Conservation (phyloP, 768 basidiomycete species). For the Dioszegia hungarica region DNA sequence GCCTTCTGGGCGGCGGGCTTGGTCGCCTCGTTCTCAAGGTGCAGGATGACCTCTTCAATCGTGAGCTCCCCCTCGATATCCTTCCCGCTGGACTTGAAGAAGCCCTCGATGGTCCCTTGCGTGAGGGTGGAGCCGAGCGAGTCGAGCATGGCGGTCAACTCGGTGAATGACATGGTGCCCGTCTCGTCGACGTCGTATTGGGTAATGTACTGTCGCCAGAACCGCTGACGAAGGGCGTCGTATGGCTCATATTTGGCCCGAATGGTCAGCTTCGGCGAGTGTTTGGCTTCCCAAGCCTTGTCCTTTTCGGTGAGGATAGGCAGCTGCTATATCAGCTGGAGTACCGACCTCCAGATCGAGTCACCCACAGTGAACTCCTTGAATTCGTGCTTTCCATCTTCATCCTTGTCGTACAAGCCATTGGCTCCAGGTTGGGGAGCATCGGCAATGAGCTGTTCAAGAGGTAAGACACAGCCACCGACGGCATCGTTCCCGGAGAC, state of each 20-base stretch:
- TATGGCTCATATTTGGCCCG: slow-evolving; percentile 96
- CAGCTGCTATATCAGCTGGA: slow-evolving; percentile 48
- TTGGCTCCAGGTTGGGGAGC: slow-evolving; percentile 61
- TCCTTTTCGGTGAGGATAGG: slow-evolving; percentile 61
- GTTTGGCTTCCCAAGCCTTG: slow-evolving; percentile 65
- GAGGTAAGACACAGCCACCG: slow-evolving; percentile 68
- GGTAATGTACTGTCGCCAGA: slow-evolving; percentile 82
- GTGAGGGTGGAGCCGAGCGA: slow-evolving; percentile 92
- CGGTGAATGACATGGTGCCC: slow-evolving; percentile 66
- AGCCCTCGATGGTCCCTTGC: slow-evolving; percentile 67
- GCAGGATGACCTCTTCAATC: slow-evolving; percentile 71
- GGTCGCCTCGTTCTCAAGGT: slow-evolving; percentile 77
- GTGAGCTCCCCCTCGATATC: slow-evolving; percentile 61
- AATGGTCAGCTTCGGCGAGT: slow-evolving; percentile 55
- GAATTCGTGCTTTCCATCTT: slow-evolving; percentile 62
- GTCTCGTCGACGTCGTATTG: slow-evolving; percentile 90
- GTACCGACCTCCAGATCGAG: neutral
- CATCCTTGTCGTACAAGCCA: slow-evolving; percentile 57
- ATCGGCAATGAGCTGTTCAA: slow-evolving; percentile 63
- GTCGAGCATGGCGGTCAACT: slow-evolving; percentile 91
- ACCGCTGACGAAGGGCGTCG: slow-evolving; percentile 77
- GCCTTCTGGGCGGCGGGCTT: slow-evolving; percentile 69
- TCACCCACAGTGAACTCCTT: slow-evolving; percentile 57
- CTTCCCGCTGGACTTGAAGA: slow-evolving; percentile 66
- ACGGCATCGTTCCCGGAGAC: slow-evolving; percentile 69